A percentile compares a stretch with the other conserved stretches of the same genome.
These are phyloP conservation scores for Silene vulgaris DNA, from an alignment of 179 eudicot genomes.

Conservation along the genomic window DNA sequence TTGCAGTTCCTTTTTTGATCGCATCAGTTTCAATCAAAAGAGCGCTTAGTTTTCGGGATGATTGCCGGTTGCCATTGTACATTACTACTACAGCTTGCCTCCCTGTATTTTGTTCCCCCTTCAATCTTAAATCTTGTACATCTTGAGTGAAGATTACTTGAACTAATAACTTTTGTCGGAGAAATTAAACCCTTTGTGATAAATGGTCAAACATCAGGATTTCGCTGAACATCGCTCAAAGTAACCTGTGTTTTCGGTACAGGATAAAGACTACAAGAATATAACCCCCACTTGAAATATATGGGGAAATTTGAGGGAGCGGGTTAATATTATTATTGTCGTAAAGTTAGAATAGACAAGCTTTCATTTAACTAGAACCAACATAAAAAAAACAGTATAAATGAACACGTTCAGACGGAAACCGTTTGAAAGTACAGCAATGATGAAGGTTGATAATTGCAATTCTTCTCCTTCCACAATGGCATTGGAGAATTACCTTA, in stretches of 20 bases:
- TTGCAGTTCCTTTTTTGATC: constrained; percentile 33
- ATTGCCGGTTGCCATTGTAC: constrained; percentile 1
- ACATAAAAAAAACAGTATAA: no score
- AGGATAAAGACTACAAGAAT: not conserved
- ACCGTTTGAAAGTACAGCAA: not conserved
- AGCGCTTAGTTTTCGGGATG: not conserved
- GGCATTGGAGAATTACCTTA: constrained; percentile 8
- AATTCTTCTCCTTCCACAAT: constrained; percentile 23
- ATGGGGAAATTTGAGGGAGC: no score
- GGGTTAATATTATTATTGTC: no score
- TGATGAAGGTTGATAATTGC: constrained; percentile 11
- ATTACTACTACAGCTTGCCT: constrained; percentile 1
- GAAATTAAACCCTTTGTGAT: not conserved
- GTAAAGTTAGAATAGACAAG: not conserved
- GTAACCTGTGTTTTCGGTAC: not conserved
- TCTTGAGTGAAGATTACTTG: constrained; percentile 1
- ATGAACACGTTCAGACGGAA: not conserved
- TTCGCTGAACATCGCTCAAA: not conserved
- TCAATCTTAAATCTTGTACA: constrained; percentile 7
- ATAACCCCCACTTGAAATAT: no score
- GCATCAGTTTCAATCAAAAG: constrained; percentile 20
- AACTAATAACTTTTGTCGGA: constrained; percentile 5
- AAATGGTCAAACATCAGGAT: not conserved
- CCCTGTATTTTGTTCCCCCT: not conserved
- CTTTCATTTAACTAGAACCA: not conserved